Evolutionary conservation across 352 stramenopile species (phyloP).

Genomic region (Phytophthora pisi): DNA sequence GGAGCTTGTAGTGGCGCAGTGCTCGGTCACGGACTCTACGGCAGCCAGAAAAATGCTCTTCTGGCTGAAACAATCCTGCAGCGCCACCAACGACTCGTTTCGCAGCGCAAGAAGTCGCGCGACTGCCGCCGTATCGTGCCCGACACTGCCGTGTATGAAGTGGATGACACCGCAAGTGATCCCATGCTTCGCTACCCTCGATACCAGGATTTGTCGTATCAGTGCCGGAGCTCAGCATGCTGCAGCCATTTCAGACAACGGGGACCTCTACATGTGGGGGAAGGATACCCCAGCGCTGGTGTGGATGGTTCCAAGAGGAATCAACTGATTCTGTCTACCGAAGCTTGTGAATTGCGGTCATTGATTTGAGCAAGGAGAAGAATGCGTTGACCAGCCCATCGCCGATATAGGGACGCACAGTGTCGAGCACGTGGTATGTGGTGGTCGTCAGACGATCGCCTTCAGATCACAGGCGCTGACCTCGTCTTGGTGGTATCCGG

Average conservation of each 20-base stretch:
- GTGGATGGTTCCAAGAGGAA: conserved; percentile 6
- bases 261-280: conserved; percentile 94
- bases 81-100: conserved; percentile 42
- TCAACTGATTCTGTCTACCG: conserved; percentile 17
- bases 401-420: conserved; percentile 36
- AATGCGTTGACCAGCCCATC: neutral
- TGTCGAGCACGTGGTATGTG: conserved; percentile 57
- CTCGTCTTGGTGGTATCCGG: conserved; percentile 58
- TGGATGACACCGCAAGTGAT: conserved; percentile 60
- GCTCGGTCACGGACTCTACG: conserved; percentile 49
- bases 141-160: conserved; percentile 32
- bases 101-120: conserved; percentile 11
- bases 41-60: conserved; percentile 25
- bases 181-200: conserved; percentile 42
- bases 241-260: conserved; percentile 81
- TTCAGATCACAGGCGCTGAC: conserved; percentile 48
- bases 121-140: neutral
- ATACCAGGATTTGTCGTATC: conserved; percentile 55
- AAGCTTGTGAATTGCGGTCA: conserved; percentile 36
- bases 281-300: conserved; percentile 1
- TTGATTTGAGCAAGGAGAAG: neutral
- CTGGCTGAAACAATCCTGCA: conserved; percentile 54
- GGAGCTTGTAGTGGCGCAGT: conserved; percentile 72
- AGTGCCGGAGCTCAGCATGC: conserved; percentile 89
- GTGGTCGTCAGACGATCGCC: conserved; percentile 47